Conservation (phyloP, 1,284 basidiomycete genomes). For the Trichosporon coremiiforme region DNA sequence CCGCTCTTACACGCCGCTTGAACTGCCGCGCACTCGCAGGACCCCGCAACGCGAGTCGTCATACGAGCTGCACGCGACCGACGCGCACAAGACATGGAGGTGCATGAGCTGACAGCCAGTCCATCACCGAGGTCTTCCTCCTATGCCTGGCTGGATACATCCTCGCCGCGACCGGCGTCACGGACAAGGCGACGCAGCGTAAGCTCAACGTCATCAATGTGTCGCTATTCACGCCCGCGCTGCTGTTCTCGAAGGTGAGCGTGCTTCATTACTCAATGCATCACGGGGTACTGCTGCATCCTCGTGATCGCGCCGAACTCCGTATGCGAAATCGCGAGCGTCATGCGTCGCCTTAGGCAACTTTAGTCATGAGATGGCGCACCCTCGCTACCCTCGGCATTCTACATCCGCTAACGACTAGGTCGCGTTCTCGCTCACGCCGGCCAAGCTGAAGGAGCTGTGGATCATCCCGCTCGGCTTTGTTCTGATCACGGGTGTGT, state of each 20-base stretch:
- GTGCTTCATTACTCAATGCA: no score
- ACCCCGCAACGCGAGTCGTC: no score
- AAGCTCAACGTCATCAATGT: conserved; percentile 62
- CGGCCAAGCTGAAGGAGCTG: conserved; percentile 78
- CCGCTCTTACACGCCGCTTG: no score
- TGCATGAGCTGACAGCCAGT: conserved; percentile 59
- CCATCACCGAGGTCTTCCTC: conserved; percentile 85
- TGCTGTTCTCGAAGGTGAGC: conserved; percentile 91
- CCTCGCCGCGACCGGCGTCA: conserved; percentile 74
- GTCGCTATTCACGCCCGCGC: conserved; percentile 85
- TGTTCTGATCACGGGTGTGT: conserved; percentile 67
- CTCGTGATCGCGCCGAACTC: neutral
- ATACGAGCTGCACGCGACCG: no score
- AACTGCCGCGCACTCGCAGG: no score
- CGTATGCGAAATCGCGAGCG: neutral
- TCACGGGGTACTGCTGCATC: no score
- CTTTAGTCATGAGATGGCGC: neutral
- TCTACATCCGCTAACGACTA: conserved; percentile 23
- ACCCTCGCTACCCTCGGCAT: neutral
- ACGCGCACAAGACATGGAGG: no score
- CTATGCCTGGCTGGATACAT: conserved; percentile 83
- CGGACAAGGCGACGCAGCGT: conserved; percentile 88
- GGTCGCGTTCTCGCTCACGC: conserved; percentile 57
- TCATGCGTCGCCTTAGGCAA: neutral
- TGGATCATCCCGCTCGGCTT: conserved; percentile 90